Conservation (phyloP, 2,329 filamentous ascomycete genomes). For the Aspergillus ochraceoroseus region DNA sequence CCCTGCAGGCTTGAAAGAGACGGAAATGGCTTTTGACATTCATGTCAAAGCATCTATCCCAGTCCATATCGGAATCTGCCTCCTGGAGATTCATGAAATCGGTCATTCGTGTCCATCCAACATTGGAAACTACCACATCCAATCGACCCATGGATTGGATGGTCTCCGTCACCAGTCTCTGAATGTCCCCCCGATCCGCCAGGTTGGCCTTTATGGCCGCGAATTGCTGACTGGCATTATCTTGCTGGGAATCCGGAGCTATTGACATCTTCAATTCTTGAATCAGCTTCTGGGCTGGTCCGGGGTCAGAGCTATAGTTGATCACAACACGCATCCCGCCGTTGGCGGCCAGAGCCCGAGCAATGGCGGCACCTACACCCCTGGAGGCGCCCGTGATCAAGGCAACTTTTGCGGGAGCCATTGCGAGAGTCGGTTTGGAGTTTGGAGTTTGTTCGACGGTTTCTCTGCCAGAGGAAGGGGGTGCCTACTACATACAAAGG, state of each 20-base stretch:
- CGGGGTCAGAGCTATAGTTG: conserved; percentile 44
- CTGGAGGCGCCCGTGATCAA: conserved; percentile 37
- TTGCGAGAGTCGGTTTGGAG: too few relatives aligned
- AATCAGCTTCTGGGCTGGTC: conserved; percentile 29
- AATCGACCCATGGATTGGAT: conserved; percentile 45
- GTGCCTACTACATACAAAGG: too few relatives aligned
- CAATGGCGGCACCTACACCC: conserved; percentile 36
- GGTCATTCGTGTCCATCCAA: conserved; percentile 40
- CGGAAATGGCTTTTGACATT: conserved; percentile 61
- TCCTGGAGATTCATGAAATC: conserved; percentile 30
- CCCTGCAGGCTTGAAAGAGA: conserved; percentile 53
- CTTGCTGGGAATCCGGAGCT: too few relatives aligned
- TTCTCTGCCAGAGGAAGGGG: too few relatives aligned
- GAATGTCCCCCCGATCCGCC: conserved; percentile 4
- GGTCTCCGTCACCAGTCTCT: conserved; percentile 44
- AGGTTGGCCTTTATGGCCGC: conserved; percentile 2
- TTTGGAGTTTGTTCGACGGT: too few relatives aligned
- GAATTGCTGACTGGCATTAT: background rate
- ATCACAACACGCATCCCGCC: conserved; percentile 35
- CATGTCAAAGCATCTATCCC: conserved; percentile 56
- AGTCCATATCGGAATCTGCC: conserved; percentile 49
- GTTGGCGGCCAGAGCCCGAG: conserved; percentile 34
- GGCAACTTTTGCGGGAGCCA: conserved; percentile 26
- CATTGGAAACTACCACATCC: conserved; percentile 45
- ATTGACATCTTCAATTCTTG: too few relatives aligned